These are phyloP conservation scores for Xylaria hypoxylon DNA, from an alignment of 2,329 filamentous ascomycete species.

Conservation along the genomic window DNA sequence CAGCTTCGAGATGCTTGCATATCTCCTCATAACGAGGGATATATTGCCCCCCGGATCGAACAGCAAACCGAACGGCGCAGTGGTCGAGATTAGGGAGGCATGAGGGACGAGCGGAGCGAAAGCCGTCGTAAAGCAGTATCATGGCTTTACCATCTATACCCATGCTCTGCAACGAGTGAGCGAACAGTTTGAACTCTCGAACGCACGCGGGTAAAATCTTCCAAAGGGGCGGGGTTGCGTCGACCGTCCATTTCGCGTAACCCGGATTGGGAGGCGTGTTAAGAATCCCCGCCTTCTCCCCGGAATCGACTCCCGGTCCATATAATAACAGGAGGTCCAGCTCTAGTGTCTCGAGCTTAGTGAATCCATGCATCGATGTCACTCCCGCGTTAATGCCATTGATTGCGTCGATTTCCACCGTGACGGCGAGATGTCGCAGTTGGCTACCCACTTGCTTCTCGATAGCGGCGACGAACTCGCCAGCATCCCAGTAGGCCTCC, in stretches of 20 bases:
- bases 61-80: background rate
- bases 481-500: slow-evolving; percentile 35
- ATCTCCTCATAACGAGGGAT: slow-evolving; percentile 12
- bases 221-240: slow-evolving; percentile 18
- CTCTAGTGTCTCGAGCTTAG: slow-evolving; percentile 26
- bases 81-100: slow-evolving; percentile 1
- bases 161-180: slow-evolving; percentile 5
- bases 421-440: slow-evolving; percentile 36
- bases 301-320: slow-evolving; percentile 28
- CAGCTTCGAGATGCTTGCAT: background rate
- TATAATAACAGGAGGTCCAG: slow-evolving; percentile 27
- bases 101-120: slow-evolving; percentile 6
- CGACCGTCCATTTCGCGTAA: slow-evolving; percentile 14
- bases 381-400: slow-evolving; percentile 24
- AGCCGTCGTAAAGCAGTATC: slow-evolving; percentile 1
- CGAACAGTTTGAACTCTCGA: slow-evolving; percentile 19
- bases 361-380: slow-evolving; percentile 31
- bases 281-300: slow-evolving; percentile 25
- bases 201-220: slow-evolving; percentile 29
- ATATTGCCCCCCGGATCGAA: slow-evolving; percentile 2
- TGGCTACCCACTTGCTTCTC: slow-evolving; percentile 36
- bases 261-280: slow-evolving; percentile 8
- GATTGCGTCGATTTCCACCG: slow-evolving; percentile 11
- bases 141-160: background rate
- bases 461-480: slow-evolving; percentile 34